These are phyloP conservation scores for Aspergillus funiculosus DNA, from an alignment of 495 filamentous ascomycete species.

Conservation along the genomic window DNA sequence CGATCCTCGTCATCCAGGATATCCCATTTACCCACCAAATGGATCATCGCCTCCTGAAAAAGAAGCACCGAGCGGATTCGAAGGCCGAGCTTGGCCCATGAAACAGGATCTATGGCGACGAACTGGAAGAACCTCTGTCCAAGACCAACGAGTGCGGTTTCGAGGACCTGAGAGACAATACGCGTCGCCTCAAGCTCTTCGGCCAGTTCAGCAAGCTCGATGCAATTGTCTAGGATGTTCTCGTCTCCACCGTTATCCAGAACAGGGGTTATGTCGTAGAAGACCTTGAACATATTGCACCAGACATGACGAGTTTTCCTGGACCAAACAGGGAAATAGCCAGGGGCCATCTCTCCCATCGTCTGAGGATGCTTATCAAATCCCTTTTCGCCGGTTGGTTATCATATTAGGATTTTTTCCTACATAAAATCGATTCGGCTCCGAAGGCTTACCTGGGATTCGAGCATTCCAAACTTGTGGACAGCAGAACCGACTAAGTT, in stretches of 20 bases:
- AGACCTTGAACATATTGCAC: constrained; percentile 21
- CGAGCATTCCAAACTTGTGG: constrained; percentile 13
- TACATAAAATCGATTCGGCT: too few species aligned
- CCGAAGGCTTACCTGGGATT: constrained; percentile 10
- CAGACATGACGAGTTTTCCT: constrained; percentile 8
- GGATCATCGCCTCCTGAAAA: constrained; percentile 44
- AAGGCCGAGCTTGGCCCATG: constrained; percentile 37
- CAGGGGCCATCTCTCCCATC: not conserved
- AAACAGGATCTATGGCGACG: constrained; percentile 31
- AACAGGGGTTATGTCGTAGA: constrained; percentile 31
- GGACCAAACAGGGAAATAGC: constrained; percentile 10
- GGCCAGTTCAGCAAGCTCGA: constrained; percentile 37
- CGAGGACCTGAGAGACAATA: constrained; percentile 34
- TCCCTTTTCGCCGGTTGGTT: too few species aligned
- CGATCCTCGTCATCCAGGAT: constrained; percentile 13
- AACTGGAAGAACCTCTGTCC: constrained; percentile 35
- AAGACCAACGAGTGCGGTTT: constrained; percentile 34
- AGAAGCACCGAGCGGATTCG: constrained; percentile 38
- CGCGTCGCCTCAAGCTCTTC: constrained; percentile 30
- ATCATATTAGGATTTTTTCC: too few species aligned
- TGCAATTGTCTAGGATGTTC: constrained; percentile 23
- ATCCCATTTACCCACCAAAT: constrained; percentile 41
- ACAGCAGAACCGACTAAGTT: constrained; percentile 7
- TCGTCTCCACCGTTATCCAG: constrained; percentile 24
- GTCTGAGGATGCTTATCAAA: not conserved